These are phyloP conservation scores for Astrothelium subdiscretum DNA, from an alignment of 495 filamentous ascomycete genomes.

Conservation along the genomic window DNA sequence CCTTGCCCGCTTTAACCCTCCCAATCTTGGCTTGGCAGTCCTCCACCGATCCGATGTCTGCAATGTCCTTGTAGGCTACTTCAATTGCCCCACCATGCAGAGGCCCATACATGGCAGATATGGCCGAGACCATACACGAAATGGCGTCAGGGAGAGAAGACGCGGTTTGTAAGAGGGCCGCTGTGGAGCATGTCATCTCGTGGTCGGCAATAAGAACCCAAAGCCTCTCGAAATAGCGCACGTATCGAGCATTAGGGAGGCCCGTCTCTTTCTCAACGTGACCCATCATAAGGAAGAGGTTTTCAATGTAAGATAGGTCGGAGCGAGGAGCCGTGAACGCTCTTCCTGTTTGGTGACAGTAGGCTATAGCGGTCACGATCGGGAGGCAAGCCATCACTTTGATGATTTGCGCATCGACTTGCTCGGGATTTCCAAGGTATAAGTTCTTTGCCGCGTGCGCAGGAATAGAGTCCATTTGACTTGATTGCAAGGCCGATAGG, in stretches of 20 bases:
- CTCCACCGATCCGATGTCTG: constrained; percentile 36
- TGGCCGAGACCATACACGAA: constrained; percentile 30
- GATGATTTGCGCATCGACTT: not conserved
- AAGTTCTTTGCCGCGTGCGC: not conserved
- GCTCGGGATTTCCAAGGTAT: not conserved
- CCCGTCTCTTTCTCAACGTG: no score
- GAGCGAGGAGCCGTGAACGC: not conserved
- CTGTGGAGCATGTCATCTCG: constrained; percentile 42
- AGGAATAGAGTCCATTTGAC: not conserved
- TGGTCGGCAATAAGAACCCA: no score
- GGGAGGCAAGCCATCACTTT: not conserved
- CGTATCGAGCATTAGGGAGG: no score
- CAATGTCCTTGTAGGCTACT: constrained; percentile 38
- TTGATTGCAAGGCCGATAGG: constrained; percentile 21
- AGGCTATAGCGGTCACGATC: not conserved
- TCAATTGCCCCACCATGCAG: constrained; percentile 51
- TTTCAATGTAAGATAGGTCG: not conserved
- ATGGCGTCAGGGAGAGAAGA: constrained; percentile 27
- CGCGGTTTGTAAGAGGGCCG: constrained; percentile 38
- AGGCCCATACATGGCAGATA: constrained; percentile 41
- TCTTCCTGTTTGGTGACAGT: not conserved
- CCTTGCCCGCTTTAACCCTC: constrained; percentile 38
- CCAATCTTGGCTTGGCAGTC: constrained; percentile 39
- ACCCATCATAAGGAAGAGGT: not conserved
- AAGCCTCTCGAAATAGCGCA: no score